phyloP scores from a whole-genome alignment of 2,329 filamentous ascomycete genomes.

The Orbilia ellipsospora region DNA sequence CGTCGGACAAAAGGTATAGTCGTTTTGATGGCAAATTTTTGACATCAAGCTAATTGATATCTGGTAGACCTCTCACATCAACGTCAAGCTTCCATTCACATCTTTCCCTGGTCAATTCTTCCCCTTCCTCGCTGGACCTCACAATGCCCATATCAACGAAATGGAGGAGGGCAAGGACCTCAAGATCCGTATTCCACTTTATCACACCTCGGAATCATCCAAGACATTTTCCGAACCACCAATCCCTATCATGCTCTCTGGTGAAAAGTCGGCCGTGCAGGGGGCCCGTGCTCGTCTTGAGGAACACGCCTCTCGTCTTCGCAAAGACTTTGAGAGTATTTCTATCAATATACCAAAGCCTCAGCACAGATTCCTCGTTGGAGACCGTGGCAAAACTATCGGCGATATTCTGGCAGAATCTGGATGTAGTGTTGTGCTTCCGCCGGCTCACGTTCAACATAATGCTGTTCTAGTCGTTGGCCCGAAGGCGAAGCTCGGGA shows the following conservation, averaged over 20 bases:
- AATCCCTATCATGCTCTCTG: conserved; percentile 77
- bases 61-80: conserved; percentile 67
- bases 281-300: conserved; percentile 84
- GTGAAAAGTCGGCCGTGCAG: conserved; percentile 84
- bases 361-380: conserved; percentile 94
- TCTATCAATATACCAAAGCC: conserved; percentile 77
- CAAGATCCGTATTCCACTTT: conserved; percentile 78
- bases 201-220: conserved; percentile 56
- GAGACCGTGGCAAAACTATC: conserved; percentile 79
- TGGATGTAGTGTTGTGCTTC: conserved; percentile 87
- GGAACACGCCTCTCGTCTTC: conserved; percentile 78
- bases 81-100: conserved; percentile 78
- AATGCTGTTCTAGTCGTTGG: conserved; percentile 88
- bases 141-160: conserved; percentile 74
- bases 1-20: conserved; percentile 79
- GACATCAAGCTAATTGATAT: neutral
- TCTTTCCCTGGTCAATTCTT: conserved; percentile 86
- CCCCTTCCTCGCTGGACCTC: conserved; percentile 88
- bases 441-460: conserved; percentile 78
- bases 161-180: conserved; percentile 80
- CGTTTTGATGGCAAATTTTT: no score
- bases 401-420: conserved; percentile 91
- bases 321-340: conserved; percentile 78
- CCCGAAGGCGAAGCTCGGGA: conserved; percentile 76
- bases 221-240: conserved; percentile 57